Conservation (phyloP, 805 yeast species). For the Saccharomycopsis malanga region DNA sequence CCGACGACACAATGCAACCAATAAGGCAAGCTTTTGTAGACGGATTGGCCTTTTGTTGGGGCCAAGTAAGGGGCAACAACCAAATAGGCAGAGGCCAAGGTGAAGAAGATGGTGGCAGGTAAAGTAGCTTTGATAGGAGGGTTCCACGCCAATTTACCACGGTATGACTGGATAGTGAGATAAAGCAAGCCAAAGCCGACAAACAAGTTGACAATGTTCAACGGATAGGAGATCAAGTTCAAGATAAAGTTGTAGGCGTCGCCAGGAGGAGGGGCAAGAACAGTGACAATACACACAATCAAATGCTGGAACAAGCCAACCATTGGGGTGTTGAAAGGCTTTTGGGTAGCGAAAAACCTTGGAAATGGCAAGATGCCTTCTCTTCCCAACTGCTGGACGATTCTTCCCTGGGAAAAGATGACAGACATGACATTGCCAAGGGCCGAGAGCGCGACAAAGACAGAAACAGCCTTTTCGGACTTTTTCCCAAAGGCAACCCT, state of each 20-base stretch:
- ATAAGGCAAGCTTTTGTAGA: slow-evolving; percentile 66
- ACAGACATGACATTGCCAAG: slow-evolving; percentile 78
- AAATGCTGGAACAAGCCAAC: slow-evolving; percentile 73
- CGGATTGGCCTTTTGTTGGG: slow-evolving; percentile 58
- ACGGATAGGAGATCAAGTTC: slow-evolving; percentile 75
- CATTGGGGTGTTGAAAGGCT: slow-evolving; percentile 67
- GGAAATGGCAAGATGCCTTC: slow-evolving; percentile 78
- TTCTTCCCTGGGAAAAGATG: slow-evolving; percentile 74
- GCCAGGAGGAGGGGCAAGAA: slow-evolving; percentile 79
- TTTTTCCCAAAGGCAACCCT: slow-evolving; percentile 58
- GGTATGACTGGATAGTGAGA: slow-evolving; percentile 44
- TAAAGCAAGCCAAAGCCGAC: slow-evolving; percentile 58
- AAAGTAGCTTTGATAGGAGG: slow-evolving; percentile 65
- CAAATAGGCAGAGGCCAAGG: slow-evolving; percentile 57
- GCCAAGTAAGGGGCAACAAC: slow-evolving; percentile 76
- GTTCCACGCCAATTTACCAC: slow-evolving; percentile 52
- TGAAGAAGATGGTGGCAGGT: slow-evolving; percentile 58
- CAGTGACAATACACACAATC: slow-evolving; percentile 63
- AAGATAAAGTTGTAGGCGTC: slow-evolving; percentile 79
- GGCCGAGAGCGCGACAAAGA: slow-evolving; percentile 74
- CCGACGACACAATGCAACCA: slow-evolving; percentile 79
- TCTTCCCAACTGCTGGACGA: slow-evolving; percentile 73
- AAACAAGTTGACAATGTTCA: slow-evolving; percentile 63
- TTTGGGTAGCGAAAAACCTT: slow-evolving; percentile 58
- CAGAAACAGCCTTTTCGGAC: slow-evolving; percentile 70